A percentile compares a stretch with the other conserved stretches of the same genome.
Evolutionary conservation across 768 basidiomycete genomes (phyloP).

Genomic region (Tephrocybe sp.): DNA sequence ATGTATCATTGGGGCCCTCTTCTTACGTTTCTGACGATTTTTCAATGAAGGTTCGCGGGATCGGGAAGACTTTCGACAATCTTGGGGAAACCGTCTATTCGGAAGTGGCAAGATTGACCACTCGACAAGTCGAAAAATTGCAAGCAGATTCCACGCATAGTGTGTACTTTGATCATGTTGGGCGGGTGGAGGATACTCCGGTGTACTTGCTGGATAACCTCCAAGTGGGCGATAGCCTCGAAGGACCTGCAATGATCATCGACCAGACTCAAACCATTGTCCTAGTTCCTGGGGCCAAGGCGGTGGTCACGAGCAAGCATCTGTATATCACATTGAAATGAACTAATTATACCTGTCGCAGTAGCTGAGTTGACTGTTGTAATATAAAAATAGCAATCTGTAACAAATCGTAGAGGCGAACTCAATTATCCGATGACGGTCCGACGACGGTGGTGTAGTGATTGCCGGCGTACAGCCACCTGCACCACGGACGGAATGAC

Average conservation of each 20-base stretch:
- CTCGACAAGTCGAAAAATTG: constrained; percentile 34
- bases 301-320: constrained; percentile 66
- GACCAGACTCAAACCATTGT: constrained; percentile 96
- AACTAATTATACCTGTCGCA: not conserved
- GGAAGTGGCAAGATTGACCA: constrained; percentile 59
- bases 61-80: constrained; percentile 85
- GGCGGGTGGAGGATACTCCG: constrained; percentile 75
- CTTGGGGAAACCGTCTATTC: constrained; percentile 77
- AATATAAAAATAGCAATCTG: too few relatives aligned
- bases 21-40: not conserved
- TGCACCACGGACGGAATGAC: too few relatives aligned
- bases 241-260: constrained; percentile 91
- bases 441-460: too few relatives aligned
- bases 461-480: constrained; percentile 16
- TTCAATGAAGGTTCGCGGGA: constrained; percentile 67
- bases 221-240: constrained; percentile 64
- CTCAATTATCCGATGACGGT: too few relatives aligned
- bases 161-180: constrained; percentile 81
- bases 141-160: constrained; percentile 55
- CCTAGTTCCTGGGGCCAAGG: constrained; percentile 70
- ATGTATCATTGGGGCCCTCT: not conserved
- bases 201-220: constrained; percentile 72
- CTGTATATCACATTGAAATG: constrained; percentile 50
- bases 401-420: too few relatives aligned
- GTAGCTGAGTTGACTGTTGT: not conserved